Percentiles rank a stretch among this genome's conserved stretches.
Evolutionary conservation across 768 basidiomycete species (phyloP).

Genomic region (Termitomyces sp.): DNA sequence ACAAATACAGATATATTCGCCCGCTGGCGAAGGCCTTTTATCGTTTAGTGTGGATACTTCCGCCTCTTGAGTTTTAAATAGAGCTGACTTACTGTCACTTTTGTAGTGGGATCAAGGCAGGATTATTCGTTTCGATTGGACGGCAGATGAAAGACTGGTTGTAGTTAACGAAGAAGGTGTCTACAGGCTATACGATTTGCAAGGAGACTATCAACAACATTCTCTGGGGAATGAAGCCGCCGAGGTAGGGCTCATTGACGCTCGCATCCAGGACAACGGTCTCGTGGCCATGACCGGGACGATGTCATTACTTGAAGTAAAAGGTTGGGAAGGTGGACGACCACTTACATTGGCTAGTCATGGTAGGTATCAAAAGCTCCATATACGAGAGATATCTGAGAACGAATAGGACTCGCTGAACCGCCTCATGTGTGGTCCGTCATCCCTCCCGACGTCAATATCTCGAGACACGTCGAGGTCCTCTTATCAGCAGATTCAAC

Average conservation of each 20-base stretch:
- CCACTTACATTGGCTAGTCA: constrained; percentile 69
- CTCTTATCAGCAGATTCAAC: constrained; percentile 77
- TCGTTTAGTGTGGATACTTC: constrained; percentile 64
- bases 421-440: constrained; percentile 84
- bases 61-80: constrained; percentile 12
- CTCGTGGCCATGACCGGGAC: constrained; percentile 80
- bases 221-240: constrained; percentile 79
- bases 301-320: constrained; percentile 76
- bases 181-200: constrained; percentile 85
- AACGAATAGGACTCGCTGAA: constrained; percentile 57
- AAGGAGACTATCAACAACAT: constrained; percentile 80
- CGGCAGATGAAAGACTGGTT: constrained; percentile 71
- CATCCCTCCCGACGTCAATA: constrained; percentile 84
- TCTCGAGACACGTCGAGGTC: constrained; percentile 87
- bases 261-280: constrained; percentile 80
- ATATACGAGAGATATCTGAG: not conserved
- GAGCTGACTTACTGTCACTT: constrained; percentile 4
- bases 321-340: constrained; percentile 80
- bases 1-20: constrained; percentile 87
- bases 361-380: constrained; percentile 38
- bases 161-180: constrained; percentile 89
- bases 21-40: constrained; percentile 69
- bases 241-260: constrained; percentile 81
- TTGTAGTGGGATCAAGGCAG: constrained; percentile 85
- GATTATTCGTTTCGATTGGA: constrained; percentile 82